These are phyloP conservation scores for Skeletonema menzelii DNA, from an alignment of 108 stramenopile species.

Conservation along the genomic window DNA sequence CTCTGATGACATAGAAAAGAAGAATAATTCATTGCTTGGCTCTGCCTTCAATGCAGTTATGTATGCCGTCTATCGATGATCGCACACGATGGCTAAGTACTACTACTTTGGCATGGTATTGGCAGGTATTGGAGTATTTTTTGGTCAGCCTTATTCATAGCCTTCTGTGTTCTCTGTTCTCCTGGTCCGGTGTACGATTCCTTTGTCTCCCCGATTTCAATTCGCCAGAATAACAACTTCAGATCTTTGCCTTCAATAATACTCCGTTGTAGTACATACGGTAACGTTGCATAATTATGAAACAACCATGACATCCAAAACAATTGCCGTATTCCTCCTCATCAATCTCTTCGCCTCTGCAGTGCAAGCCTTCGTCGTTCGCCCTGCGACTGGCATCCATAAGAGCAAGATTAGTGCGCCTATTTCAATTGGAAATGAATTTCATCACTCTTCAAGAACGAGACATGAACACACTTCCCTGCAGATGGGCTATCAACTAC, in stretches of 20 bases:
- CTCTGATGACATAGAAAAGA: neutral
- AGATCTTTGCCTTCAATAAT: neutral
- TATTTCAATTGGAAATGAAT: neutral
- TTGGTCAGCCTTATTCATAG: too few species aligned
- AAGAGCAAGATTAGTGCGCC: neutral
- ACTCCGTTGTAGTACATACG: too few species aligned
- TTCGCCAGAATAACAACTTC: too few species aligned
- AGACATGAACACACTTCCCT: slow-evolving; percentile 8
- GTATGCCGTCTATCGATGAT: too few species aligned
- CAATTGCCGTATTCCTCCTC: neutral
- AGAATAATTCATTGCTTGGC: neutral
- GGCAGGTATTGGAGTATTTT: too few species aligned
- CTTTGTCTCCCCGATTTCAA: too few species aligned
- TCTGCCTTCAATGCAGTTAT: too few species aligned
- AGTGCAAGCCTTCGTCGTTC: neutral
- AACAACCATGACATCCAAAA: neutral
- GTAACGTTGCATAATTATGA: too few species aligned
- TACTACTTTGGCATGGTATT: too few species aligned
- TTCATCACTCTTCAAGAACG: neutral
- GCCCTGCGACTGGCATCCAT: neutral
- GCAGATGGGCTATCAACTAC: slow-evolving; percentile 34
- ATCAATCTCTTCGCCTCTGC: neutral
- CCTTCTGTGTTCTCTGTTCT: too few species aligned
- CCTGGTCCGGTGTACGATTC: too few species aligned
- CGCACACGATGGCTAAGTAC: too few species aligned